Base-by-base conservation (phyloP, 352 stramenopile genomes). In the Phytophthora quininea region DNA sequence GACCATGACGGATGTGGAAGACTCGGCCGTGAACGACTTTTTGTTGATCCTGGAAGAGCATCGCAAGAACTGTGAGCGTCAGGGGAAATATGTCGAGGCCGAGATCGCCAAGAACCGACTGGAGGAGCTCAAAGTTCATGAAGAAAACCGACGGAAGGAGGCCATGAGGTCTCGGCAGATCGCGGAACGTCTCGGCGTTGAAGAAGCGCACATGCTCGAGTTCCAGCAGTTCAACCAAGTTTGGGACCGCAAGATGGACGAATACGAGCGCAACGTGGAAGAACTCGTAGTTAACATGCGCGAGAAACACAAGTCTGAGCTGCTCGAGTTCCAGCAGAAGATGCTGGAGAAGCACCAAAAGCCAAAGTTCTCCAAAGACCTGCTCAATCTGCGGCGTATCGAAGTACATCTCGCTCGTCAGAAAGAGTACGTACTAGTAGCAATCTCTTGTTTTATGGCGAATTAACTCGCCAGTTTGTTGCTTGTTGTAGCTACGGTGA, bases 201-300 rank as follows among this genome's bases (percentile, higher is more conserved):
- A 99, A 63, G 96, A 99, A 69, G 93, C 96, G n/a, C 96, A 99
- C 74, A 98, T 98, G 95, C 88, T 99, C 48, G 96, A 99, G 82
- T 99, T 98, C 68, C 96, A 98, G 81, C 93, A 98, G 74, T 99
- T 99, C 63, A 99, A 99, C 79, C 78, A 95, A 40, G 82, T 97
- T 38, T 99, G 96, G 96, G 95, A 99, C 69, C 90, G 95, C 59
- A 99, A 98, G 73, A 98, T 98, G 86, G 80, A 93, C 48, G 95
- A 98, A 50, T 98, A 98, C 68, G 93, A 98, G 62, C 73, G 84
- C 59, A 97, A 98, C 67, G 92, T 95, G 7, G 80, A 97, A 59
- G 78, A 95, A 55, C 79, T 98, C 19, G 88, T 98, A 19, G 77
- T 94, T n/a, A 82, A 80, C 33, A 97, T 98, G 92, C 94, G 94